A percentile compares a stretch with the other conserved stretches of the same genome.
Evolutionary conservation across 2,329 filamentous ascomycete genomes (phyloP).

Genomic region (Elsinoe fawcettii): DNA sequence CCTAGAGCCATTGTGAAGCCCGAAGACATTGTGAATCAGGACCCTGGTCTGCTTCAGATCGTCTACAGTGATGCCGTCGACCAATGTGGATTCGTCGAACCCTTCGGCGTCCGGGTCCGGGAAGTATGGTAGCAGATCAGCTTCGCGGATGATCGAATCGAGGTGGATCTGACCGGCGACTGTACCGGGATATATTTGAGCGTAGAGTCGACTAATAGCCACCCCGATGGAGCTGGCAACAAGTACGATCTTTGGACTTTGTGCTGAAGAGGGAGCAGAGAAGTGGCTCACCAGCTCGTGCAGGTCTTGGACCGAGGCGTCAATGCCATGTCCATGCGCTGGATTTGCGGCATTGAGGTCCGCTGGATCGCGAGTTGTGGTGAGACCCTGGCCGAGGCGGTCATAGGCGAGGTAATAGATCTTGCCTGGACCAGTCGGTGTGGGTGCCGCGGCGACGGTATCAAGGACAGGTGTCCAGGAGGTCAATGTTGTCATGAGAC

Average conservation of each 20-base stretch:
- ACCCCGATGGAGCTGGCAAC: constrained; percentile 60
- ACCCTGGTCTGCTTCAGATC: constrained; percentile 31
- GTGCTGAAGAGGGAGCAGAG: constrained; percentile 22
- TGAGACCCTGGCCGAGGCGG: constrained; percentile 50
- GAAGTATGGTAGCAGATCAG: constrained; percentile 48
- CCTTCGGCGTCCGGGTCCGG: constrained; percentile 45
- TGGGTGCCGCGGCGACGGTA: neutral
- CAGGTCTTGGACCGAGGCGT: neutral
- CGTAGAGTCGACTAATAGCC: constrained; percentile 52
- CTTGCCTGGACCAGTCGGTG: constrained; percentile 22
- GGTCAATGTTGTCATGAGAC: constrained; percentile 34
- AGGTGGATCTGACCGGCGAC: constrained; percentile 38
- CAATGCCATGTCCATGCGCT: constrained; percentile 7
- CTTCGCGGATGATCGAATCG: constrained; percentile 52
- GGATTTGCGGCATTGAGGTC: constrained; percentile 18
- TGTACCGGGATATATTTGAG: neutral
- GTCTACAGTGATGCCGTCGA: constrained; percentile 32
- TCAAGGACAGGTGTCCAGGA: constrained; percentile 33
- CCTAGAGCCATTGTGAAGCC: constrained; percentile 42
- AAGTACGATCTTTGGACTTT: constrained; percentile 45
- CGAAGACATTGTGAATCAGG: constrained; percentile 38
- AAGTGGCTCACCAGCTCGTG: constrained; percentile 17
- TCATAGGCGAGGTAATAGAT: constrained; percentile 49
- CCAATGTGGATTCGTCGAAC: constrained; percentile 39
- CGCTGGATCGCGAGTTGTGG: constrained; percentile 37